phyloP scores from a whole-genome alignment of 495 filamentous ascomycete species.

The Hypoxylon lenormandii region DNA sequence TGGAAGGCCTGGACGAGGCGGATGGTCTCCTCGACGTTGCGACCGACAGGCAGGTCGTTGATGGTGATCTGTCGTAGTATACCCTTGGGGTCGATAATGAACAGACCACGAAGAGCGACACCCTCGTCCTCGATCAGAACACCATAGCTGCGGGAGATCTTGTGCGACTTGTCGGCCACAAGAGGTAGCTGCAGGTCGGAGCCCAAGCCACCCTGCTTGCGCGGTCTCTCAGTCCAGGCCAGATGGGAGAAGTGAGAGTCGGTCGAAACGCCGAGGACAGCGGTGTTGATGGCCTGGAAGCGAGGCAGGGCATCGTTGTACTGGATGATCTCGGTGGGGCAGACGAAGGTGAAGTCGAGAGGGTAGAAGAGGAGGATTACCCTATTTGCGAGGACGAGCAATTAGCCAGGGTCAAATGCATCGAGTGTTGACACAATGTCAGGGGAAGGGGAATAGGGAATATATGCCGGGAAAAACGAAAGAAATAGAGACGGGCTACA shows the following conservation, averaged over 20 bases:
- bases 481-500: neutral
- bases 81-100: conserved; percentile 70
- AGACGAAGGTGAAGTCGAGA: conserved; percentile 61
- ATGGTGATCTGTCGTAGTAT: conserved; percentile 68
- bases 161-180: conserved; percentile 68
- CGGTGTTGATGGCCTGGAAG: conserved; percentile 49
- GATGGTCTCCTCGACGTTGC: conserved; percentile 68
- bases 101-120: conserved; percentile 68
- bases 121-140: conserved; percentile 70
- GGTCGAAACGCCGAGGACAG: conserved; percentile 50
- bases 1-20: conserved; percentile 70
- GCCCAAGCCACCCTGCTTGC: conserved; percentile 67
- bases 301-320: conserved; percentile 55
- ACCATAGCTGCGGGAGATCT: conserved; percentile 66
- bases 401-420: neutral
- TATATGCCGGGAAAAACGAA: neutral
- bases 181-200: conserved; percentile 65
- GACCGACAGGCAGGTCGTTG: conserved; percentile 70
- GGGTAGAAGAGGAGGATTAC: conserved; percentile 53
- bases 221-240: conserved; percentile 64
- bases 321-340: conserved; percentile 65
- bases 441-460: neutral
- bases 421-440: neutral
- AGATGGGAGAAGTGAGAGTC: conserved; percentile 66
- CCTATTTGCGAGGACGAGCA: conserved; percentile 17